Percentiles rank a stretch among this genome's conserved stretches.
Conservation (phyloP, 345 rosid genomes). For the Excoecaria cochinchinensis region DNA sequence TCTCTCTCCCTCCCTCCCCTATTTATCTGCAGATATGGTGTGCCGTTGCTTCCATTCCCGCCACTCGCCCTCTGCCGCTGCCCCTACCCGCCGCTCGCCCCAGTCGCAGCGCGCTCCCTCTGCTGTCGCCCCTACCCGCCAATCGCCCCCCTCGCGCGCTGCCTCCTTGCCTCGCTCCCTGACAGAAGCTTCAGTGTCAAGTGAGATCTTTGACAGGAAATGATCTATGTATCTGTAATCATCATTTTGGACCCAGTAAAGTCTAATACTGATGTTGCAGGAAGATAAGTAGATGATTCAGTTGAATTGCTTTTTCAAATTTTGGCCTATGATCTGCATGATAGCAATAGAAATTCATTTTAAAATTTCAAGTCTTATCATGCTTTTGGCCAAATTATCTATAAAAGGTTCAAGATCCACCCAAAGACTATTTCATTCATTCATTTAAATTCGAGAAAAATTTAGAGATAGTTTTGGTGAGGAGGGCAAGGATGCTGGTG, state of each 20-base stretch:
- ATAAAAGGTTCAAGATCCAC: not conserved
- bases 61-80: too few species aligned
- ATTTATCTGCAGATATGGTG: too few species aligned
- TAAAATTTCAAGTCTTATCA: not conserved
- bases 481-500: constrained; percentile 30
- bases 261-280: constrained; percentile 6
- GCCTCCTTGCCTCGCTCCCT: too few species aligned
- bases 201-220: not conserved
- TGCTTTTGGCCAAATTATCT: not conserved
- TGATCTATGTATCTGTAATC: not conserved
- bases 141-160: too few species aligned
- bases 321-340: not conserved
- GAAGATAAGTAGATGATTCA: not conserved
- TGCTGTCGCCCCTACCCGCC: too few species aligned
- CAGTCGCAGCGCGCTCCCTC: too few species aligned
- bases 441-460: not conserved
- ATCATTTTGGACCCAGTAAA: not conserved
- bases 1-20: too few species aligned
- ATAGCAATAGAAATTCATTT: not conserved
- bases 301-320: not conserved
- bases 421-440: not conserved
- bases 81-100: too few species aligned
- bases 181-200: not conserved
- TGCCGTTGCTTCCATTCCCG: too few species aligned
- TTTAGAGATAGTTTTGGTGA: constrained; percentile 53